Evolutionary conservation across 148 eudicot species (phyloP).

Genomic region (Camellia granthamiana): DNA sequence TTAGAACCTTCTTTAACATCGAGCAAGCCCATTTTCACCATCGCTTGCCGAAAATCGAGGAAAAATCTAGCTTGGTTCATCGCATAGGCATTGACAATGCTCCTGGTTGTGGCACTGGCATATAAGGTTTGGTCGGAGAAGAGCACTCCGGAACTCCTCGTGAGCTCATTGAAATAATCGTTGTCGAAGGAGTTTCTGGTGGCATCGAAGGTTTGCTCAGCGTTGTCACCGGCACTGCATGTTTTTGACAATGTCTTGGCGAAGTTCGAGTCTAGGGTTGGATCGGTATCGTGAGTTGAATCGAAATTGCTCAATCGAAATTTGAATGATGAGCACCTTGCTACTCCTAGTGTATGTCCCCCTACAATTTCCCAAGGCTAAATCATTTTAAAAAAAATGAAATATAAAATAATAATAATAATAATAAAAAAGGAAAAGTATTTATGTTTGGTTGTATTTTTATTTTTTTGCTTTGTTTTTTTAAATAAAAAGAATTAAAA

Average conservation of each 20-base stretch:
- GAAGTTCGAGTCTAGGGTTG: slow-evolving; percentile 54
- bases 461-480: no score
- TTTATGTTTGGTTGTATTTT: no score
- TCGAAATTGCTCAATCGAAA: slow-evolving; percentile 48
- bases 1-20: slow-evolving; percentile 61
- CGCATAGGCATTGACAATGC: slow-evolving; percentile 58
- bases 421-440: no score
- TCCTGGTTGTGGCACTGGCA: slow-evolving; percentile 44
- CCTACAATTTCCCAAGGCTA: slow-evolving; percentile 33
- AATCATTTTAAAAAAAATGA: no score
- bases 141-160: slow-evolving; percentile 54
- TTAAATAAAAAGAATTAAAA: no score
- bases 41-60: slow-evolving; percentile 75
- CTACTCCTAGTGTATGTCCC: slow-evolving; percentile 86
- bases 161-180: slow-evolving; percentile 46
- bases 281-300: slow-evolving; percentile 46
- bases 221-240: slow-evolving; percentile 64
- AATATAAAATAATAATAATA: no score
- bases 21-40: slow-evolving; percentile 77
- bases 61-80: slow-evolving; percentile 77
- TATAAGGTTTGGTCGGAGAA: slow-evolving; percentile 77
- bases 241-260: slow-evolving; percentile 46
- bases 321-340: slow-evolving; percentile 88
- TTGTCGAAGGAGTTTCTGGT: slow-evolving; percentile 65
- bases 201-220: slow-evolving; percentile 73